phyloP scores from a whole-genome alignment of 2,329 filamentous ascomycete genomes.

The Drechslera avenae region DNA sequence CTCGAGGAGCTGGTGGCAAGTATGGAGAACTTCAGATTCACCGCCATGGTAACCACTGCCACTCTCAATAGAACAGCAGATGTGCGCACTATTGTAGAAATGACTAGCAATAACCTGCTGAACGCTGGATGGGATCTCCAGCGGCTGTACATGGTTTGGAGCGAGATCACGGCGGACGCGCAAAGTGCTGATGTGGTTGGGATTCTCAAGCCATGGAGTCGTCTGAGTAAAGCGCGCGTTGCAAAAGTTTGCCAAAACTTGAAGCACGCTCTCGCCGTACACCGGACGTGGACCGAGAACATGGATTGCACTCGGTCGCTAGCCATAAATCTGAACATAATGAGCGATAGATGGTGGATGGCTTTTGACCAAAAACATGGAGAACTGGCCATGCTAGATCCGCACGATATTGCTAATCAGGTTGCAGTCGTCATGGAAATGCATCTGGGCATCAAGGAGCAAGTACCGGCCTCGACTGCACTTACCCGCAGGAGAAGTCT shows the following conservation, averaged over 20 bases:
- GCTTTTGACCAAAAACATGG: not conserved
- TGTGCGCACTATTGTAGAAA: not conserved
- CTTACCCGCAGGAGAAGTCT: not conserved
- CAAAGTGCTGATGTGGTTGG: not conserved
- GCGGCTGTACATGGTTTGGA: not conserved
- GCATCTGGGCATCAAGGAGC: not conserved
- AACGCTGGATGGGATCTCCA: slow-evolving; percentile 5
- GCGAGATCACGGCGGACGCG: not conserved
- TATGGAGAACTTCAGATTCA: slow-evolving; percentile 4
- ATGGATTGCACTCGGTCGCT: not conserved
- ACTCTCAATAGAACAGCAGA: not conserved
- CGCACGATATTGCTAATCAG: not conserved
- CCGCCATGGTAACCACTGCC: not conserved
- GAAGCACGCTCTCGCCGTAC: not conserved
- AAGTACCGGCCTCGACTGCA: not conserved
- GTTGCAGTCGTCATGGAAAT: not conserved
- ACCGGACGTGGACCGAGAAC: not conserved
- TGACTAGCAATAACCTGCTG: slow-evolving; percentile 4
- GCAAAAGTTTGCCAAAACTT: not conserved
- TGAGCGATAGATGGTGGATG: not conserved
- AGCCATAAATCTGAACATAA: not conserved
- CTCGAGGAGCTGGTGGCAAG: not conserved
- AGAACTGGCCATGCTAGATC: not conserved
- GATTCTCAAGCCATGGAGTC: not conserved
- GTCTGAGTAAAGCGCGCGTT: not conserved